These are phyloP conservation scores for Tricholoma sp. DNA, from an alignment of 768 basidiomycete species.

Conservation along the genomic window DNA sequence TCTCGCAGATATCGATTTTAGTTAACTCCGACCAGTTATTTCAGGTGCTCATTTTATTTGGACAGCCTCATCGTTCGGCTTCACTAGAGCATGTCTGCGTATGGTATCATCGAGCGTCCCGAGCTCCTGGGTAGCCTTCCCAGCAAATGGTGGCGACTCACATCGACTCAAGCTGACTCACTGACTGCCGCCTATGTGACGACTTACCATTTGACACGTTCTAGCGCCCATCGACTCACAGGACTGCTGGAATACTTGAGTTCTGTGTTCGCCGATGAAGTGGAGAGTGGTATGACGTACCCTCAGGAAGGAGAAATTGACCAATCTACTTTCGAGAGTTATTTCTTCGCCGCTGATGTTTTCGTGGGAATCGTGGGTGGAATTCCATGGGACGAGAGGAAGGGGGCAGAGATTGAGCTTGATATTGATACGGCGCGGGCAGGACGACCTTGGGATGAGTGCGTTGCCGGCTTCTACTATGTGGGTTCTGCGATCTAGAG, in stretches of 20 bases:
- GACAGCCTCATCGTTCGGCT: not conserved
- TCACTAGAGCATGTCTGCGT: conserved; percentile 54
- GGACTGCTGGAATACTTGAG: conserved; percentile 60
- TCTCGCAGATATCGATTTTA: not conserved
- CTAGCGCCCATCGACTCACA: conserved; percentile 30
- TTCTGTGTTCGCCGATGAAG: conserved; percentile 61
- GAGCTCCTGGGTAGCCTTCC: conserved; percentile 26
- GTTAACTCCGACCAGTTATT: not conserved
- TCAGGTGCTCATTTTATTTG: not conserved
- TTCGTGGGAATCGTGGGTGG: conserved; percentile 54
- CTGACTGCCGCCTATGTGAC: conserved; percentile 26
- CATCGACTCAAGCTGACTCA: conserved; percentile 19
- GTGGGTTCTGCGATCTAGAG: conserved; percentile 32
- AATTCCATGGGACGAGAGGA: conserved; percentile 17
- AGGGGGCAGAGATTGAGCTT: conserved; percentile 17
- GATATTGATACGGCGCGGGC: conserved; percentile 40
- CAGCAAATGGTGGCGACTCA: conserved; percentile 39
- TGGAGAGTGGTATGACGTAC: conserved; percentile 77
- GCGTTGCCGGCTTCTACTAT: conserved; percentile 76
- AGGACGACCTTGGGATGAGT: conserved; percentile 59
- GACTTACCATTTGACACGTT: conserved; percentile 48
- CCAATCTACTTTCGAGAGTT: conserved; percentile 56
- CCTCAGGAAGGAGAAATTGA: conserved; percentile 69
- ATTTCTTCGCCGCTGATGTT: conserved; percentile 76
- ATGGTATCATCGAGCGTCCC: conserved; percentile 52